Percentiles rank a stretch among this genome's conserved stretches.
Evolutionary conservation across 495 filamentous ascomycete genomes (phyloP).

Genomic region (Neurospora tetrasperma): DNA sequence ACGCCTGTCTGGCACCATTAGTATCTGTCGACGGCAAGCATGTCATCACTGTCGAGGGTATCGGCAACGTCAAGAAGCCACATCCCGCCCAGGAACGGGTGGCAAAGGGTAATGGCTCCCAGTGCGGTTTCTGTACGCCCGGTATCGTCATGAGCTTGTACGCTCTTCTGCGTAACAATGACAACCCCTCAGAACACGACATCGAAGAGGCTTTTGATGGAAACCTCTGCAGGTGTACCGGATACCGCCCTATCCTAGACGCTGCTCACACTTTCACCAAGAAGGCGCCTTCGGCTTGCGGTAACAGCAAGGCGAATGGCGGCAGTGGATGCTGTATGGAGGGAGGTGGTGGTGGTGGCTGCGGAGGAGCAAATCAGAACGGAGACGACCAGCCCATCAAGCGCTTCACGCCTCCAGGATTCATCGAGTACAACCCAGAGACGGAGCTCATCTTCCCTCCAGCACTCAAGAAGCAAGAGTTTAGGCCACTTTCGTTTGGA

Average conservation of each 20-base stretch:
- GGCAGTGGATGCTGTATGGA: conserved; percentile 64
- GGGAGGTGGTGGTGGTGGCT: conserved; percentile 40
- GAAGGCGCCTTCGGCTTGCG: conserved; percentile 34
- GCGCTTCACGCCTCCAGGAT: conserved; percentile 68
- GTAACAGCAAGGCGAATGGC: conserved; percentile 48
- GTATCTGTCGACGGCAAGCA: conserved; percentile 94
- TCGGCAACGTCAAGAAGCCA: conserved; percentile 76
- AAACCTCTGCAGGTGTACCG: conserved; percentile 91
- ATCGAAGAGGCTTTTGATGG: conserved; percentile 90
- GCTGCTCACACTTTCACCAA: conserved; percentile 68
- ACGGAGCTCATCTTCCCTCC: conserved; percentile 95
- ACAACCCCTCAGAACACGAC: conserved; percentile 56
- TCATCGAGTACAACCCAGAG: conserved; percentile 86
- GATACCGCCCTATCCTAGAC: conserved; percentile 88
- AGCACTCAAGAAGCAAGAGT: conserved; percentile 66
- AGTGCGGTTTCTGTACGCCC: conserved; percentile 84
- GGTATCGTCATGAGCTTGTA: conserved; percentile 96
- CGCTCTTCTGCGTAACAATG: conserved; percentile 68
- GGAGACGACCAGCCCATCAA: conserved; percentile 47
- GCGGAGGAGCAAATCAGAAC: conserved; percentile 42
- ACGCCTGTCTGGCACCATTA: conserved; percentile 88
- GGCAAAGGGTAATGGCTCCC: conserved; percentile 59
- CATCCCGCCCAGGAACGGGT: conserved; percentile 91
- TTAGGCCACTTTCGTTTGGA: conserved; percentile 75
- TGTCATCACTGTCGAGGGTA: conserved; percentile 97